Base-by-base conservation (phyloP, 768 basidiomycete species). In the Termitomyces bulborhizus region DNA sequence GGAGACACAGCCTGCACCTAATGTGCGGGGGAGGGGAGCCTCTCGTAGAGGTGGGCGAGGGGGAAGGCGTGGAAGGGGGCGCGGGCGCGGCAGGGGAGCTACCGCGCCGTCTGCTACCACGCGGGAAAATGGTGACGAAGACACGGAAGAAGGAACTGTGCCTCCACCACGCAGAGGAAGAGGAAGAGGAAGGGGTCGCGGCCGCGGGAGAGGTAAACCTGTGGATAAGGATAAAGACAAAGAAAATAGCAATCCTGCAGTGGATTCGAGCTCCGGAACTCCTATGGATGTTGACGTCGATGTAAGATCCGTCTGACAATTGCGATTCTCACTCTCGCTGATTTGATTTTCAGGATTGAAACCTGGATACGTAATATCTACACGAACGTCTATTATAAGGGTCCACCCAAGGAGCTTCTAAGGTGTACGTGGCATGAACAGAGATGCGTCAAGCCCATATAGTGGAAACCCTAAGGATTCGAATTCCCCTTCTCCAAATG, bases 101-200 rank as follows among this genome's bases (percentile, higher is more conserved):
- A 57, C 63, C 26, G 51, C 58, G 26, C 27, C 58, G 21, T 57
- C 67, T 11, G 58, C 55, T 5, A 40, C 50, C 7, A 56, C 65
- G 13, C 62, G 61, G 15, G 69, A 69, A 5, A 74, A 69, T 0
- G 76, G 62, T 16, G 77, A 76, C 2, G 74, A 72, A 7, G 68
- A 60, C 2, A 73, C 76, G 1, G 64, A 64, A 39, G 66, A 75
- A 67, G n/a, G 61, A 51, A 54, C 66, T 21, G 57, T 66, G 36
- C 69, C 67, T n/a, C 57, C 65, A 3, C 47, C 68, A n/a, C 69
- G 71, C 12, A 62, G 75, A 39, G 68, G 71, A 18, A 66, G 68
- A 45, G 64, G 68, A 13, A 63, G 71, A 46, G 65, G 68, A 5
- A 59, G 68, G 31, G 61, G 70, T 15, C 62, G 71, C n/a, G 60